Evolutionary conservation across 495 filamentous ascomycete genomes (phyloP).

Genomic region (Letharia lupina): DNA sequence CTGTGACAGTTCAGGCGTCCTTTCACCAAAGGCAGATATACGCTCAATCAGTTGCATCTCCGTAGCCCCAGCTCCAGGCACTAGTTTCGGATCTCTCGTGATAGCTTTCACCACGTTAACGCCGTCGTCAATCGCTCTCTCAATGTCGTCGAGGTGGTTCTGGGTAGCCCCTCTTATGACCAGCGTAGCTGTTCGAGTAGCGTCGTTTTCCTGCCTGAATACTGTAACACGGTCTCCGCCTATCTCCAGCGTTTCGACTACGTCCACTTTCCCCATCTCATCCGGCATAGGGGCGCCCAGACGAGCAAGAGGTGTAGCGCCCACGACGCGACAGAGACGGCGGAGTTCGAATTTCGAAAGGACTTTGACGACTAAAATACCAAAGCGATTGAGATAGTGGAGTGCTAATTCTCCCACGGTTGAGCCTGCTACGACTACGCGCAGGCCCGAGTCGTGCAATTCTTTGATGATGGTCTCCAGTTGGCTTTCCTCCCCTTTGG

Average conservation of each 20-base stretch:
- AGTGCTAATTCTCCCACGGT: slow-evolving; percentile 91
- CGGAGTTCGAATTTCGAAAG: slow-evolving; percentile 97
- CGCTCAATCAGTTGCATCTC: slow-evolving; percentile 93
- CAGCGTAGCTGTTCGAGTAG: slow-evolving; percentile 86
- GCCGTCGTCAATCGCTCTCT: slow-evolving; percentile 95
- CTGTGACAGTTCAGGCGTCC: slow-evolving; percentile 84
- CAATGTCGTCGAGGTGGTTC: slow-evolving; percentile 95
- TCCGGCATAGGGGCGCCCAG: slow-evolving; percentile 98
- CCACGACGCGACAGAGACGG: slow-evolving; percentile 89
- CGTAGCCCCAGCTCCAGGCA: slow-evolving; percentile 91
- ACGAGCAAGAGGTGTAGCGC: slow-evolving; percentile 88
- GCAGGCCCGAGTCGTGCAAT: slow-evolving; percentile 82
- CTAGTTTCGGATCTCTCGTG: slow-evolving; percentile 81
- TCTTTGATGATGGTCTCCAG: slow-evolving; percentile 90
- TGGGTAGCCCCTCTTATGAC: slow-evolving; percentile 94
- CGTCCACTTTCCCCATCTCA: slow-evolving; percentile 91
- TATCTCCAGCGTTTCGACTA: slow-evolving; percentile 97
- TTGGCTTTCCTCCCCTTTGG: slow-evolving; percentile 89
- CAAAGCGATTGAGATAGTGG: slow-evolving; percentile 96
- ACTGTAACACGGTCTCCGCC: slow-evolving; percentile 98
- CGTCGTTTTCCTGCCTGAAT: slow-evolving; percentile 92
- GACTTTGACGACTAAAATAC: slow-evolving; percentile 93
- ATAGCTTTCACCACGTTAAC: slow-evolving; percentile 99
- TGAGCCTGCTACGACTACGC: slow-evolving; percentile 83
- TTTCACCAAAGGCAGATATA: slow-evolving; percentile 78